These are phyloP conservation scores for Paecilomyces formosus DNA, from an alignment of 2,329 filamentous ascomycete species.

Conservation along the genomic window DNA sequence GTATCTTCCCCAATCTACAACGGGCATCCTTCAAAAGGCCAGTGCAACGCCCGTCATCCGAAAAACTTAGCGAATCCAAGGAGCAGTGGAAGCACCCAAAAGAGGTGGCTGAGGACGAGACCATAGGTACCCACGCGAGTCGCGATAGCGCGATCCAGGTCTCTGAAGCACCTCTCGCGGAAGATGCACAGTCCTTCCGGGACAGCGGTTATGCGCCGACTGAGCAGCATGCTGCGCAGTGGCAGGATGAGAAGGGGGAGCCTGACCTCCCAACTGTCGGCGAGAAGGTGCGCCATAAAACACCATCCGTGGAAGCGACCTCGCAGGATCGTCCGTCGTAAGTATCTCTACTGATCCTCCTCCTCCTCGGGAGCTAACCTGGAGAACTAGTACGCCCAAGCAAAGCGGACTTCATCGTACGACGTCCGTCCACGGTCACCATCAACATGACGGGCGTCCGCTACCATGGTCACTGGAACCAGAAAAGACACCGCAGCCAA, in stretches of 20 bases:
- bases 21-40: slow-evolving; percentile 23
- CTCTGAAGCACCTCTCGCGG: slow-evolving; percentile 35
- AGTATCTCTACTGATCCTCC: not conserved
- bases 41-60: slow-evolving; percentile 8
- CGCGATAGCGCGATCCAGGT: slow-evolving; percentile 41
- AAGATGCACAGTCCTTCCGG: slow-evolving; percentile 17
- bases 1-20: slow-evolving; percentile 28
- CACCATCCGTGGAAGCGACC: not conserved
- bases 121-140: slow-evolving; percentile 21
- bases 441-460: slow-evolving; percentile 14
- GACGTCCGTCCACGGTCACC: slow-evolving; percentile 30
- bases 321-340: slow-evolving; percentile 17
- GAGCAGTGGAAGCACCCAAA: slow-evolving; percentile 13
- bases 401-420: slow-evolving; percentile 21
- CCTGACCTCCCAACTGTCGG: not conserved
- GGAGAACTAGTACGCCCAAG: slow-evolving; percentile 7
- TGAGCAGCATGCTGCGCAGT: slow-evolving; percentile 2
- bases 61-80: not conserved
- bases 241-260: not conserved
- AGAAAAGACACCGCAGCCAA: not conserved
- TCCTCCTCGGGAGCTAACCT: slow-evolving; percentile 23
- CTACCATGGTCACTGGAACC: slow-evolving; percentile 24
- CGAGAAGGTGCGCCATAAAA: not conserved
- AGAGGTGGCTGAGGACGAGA: slow-evolving; percentile 35
- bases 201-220: slow-evolving; percentile 39